A percentile compares a stretch with the other conserved stretches of the same genome.
phyloP scores from a whole-genome alignment of 495 filamentous ascomycete genomes.

The Penicillium malachiteum region DNA sequence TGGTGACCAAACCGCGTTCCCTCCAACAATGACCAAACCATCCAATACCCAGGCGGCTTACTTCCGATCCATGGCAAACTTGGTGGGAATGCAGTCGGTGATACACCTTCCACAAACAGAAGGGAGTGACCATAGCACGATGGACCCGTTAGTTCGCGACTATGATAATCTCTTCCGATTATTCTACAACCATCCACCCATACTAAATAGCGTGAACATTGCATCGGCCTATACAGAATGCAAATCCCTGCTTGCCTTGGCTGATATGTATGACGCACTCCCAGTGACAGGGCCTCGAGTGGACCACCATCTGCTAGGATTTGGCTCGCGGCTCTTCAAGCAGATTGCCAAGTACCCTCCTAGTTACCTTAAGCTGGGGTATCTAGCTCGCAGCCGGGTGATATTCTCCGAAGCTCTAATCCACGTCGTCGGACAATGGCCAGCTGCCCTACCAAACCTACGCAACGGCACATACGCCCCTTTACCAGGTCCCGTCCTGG shows the following conservation, averaged over 20 bases:
- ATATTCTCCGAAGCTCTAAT: constrained; percentile 89
- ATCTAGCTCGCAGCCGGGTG: constrained; percentile 75
- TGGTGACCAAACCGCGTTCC: constrained; percentile 45
- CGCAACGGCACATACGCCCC: constrained; percentile 55
- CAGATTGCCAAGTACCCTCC: constrained; percentile 94
- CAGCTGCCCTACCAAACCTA: constrained; percentile 71
- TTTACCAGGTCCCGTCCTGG: constrained; percentile 70
- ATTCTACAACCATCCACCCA: constrained; percentile 87
- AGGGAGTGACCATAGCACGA: constrained; percentile 45
- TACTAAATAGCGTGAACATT: constrained; percentile 79
- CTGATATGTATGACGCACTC: constrained; percentile 89
- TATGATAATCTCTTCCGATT: constrained; percentile 92
- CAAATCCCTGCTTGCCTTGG: constrained; percentile 78
- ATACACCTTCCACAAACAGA: constrained; percentile 37
- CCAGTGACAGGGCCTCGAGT: constrained; percentile 84
- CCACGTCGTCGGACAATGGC: constrained; percentile 92
- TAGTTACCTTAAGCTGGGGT: constrained; percentile 85
- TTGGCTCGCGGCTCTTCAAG: constrained; percentile 84
- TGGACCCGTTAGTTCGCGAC: constrained; percentile 72
- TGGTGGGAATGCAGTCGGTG: constrained; percentile 57
- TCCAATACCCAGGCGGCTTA: constrained; percentile 59
- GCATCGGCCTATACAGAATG: constrained; percentile 88
- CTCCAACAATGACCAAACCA: constrained; percentile 54
- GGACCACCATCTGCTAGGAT: constrained; percentile 88
- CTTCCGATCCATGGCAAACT: constrained; percentile 83